A percentile compares a stretch with the other conserved stretches of the same genome.
phyloP scores from a whole-genome alignment of 2,329 filamentous ascomycete species.

The Aplosporella prunicola region DNA sequence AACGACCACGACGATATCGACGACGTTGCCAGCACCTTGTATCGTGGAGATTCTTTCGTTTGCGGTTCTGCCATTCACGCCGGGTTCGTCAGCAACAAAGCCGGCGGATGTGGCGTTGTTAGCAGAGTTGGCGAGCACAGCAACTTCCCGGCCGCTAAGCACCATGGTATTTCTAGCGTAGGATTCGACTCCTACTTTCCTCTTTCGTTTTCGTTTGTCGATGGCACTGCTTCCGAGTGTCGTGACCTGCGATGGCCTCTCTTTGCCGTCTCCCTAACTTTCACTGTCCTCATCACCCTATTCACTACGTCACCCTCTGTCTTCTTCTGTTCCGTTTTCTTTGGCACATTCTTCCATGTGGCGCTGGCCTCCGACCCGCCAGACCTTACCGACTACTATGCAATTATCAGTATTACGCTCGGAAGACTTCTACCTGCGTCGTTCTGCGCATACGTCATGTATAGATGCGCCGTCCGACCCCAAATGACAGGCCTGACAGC shows the following conservation, averaged over 20 bases:
- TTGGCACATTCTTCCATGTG: conserved; percentile 79
- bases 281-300: conserved; percentile 67
- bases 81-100: conserved; percentile 60
- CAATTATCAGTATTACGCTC: conserved; percentile 65
- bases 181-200: conserved; percentile 85
- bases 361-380: conserved; percentile 86
- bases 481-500: conserved; percentile 64
- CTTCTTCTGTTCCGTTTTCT: conserved; percentile 79
- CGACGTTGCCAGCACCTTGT: conserved; percentile 46
- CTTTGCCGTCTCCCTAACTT: conserved; percentile 70
- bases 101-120: conserved; percentile 76
- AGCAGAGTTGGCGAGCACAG: conserved; percentile 59
- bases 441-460: conserved; percentile 82
- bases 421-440: conserved; percentile 78
- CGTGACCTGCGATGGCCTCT: conserved; percentile 76
- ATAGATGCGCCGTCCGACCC: conserved; percentile 68
- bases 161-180: conserved; percentile 67
- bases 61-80: conserved; percentile 79
- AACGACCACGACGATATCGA: conserved; percentile 27
- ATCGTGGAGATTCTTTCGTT: conserved; percentile 83
- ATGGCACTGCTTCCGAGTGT: conserved; percentile 56
- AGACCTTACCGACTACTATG: conserved; percentile 53
- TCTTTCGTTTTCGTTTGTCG: conserved; percentile 69
- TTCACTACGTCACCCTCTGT: conserved; percentile 69
- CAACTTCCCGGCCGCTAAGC: conserved; percentile 53